These are phyloP conservation scores for Xanthoconium separans DNA, from an alignment of 1,284 basidiomycete genomes.

Conservation along the genomic window DNA sequence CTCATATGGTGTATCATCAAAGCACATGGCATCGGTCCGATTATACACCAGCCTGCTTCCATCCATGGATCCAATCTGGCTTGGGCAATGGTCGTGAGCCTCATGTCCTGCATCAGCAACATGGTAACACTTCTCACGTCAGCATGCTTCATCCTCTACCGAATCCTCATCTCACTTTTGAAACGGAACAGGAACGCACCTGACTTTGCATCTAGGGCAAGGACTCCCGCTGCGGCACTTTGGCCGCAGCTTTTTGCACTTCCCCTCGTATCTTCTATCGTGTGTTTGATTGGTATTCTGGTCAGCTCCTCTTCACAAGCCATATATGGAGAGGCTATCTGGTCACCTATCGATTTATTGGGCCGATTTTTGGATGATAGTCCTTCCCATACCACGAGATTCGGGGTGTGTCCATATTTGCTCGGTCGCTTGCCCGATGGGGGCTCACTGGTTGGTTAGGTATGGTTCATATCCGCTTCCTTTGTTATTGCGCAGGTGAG, in stretches of 20 bases:
- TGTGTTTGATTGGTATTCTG: slow-evolving; percentile 83
- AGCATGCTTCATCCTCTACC: slow-evolving; percentile 22
- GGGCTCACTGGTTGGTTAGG: slow-evolving; percentile 33
- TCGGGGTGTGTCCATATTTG: slow-evolving; percentile 45
- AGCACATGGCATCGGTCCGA: slow-evolving; percentile 80
- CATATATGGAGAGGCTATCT: slow-evolving; percentile 77
- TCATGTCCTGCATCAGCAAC: slow-evolving; percentile 81
- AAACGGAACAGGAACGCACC: slow-evolving; percentile 59
- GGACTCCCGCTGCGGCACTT: slow-evolving; percentile 63
- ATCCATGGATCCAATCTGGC: slow-evolving; percentile 70
- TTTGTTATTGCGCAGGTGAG: slow-evolving; percentile 73
- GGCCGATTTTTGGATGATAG: slow-evolving; percentile 63
- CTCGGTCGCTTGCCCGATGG: slow-evolving; percentile 1
- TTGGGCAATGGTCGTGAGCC: slow-evolving; percentile 78
- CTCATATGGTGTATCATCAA: slow-evolving; percentile 82
- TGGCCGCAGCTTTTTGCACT: slow-evolving; percentile 74
- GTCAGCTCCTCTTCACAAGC: slow-evolving; percentile 78
- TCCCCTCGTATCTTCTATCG: slow-evolving; percentile 74
- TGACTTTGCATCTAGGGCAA: slow-evolving; percentile 76
- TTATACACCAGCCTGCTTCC: slow-evolving; percentile 65
- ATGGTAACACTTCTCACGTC: slow-evolving; percentile 75
- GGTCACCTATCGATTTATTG: slow-evolving; percentile 78
- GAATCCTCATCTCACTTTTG: slow-evolving; percentile 14
- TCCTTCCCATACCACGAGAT: slow-evolving; percentile 64
- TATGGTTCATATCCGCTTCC: slow-evolving; percentile 74